Evolutionary conservation across 768 basidiomycete genomes (phyloP).

Genomic region (Suillus americanus): DNA sequence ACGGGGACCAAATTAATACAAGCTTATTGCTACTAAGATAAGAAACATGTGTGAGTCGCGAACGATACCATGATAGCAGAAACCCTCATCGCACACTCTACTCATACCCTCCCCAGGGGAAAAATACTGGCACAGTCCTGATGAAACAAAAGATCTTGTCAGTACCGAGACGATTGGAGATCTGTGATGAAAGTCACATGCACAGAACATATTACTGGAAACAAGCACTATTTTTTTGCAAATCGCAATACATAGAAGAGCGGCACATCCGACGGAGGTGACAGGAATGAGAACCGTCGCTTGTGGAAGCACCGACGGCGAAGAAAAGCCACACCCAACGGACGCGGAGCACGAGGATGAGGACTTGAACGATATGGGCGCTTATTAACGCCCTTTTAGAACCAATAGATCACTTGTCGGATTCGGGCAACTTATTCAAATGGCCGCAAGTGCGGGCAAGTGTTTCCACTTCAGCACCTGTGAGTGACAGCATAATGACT

Average conservation of each 20-base stretch:
- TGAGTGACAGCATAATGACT: not conserved
- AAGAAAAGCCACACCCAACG: not conserved
- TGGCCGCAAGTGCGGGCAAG: not conserved
- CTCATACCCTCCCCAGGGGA: constrained; percentile 23
- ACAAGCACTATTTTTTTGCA: not conserved
- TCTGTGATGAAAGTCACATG: not conserved
- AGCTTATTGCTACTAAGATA: not conserved
- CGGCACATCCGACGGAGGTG: not conserved
- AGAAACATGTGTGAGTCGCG: not conserved
- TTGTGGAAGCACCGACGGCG: not conserved
- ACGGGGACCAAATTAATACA: too few relatives aligned
- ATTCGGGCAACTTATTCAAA: not conserved
- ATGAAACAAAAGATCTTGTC: not conserved
- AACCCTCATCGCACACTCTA: not conserved
- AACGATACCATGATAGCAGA: not conserved
- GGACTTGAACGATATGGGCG: not conserved
- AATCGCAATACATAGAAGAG: not conserved
- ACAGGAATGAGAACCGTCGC: not conserved
- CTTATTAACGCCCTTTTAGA: not conserved
- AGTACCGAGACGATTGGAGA: not conserved
- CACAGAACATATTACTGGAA: not conserved
- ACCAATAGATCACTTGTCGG: not conserved
- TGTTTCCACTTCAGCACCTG: not conserved
- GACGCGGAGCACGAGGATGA: not conserved
- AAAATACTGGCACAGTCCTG: constrained; percentile 37